Evolutionary conservation across 345 rosid genomes (phyloP), one percentile per base, ranked within the genome.

Genomic region (Salix arbutifolia): DNA sequence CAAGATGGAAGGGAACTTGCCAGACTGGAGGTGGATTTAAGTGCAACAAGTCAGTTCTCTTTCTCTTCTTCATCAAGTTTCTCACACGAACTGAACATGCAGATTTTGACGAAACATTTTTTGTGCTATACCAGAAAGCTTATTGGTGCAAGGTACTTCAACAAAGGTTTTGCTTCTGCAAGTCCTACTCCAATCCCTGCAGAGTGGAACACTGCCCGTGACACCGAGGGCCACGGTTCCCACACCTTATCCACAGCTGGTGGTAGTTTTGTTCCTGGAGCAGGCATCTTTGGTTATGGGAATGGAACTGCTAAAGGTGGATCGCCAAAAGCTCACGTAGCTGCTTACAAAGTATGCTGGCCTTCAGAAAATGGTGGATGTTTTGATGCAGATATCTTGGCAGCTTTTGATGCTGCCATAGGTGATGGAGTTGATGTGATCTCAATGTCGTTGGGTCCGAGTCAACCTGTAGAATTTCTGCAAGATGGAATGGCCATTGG

Each of bases 1-100:
- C 84, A 19, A 81, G 26, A 33, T 81, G 84, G 84, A 77, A 77
- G 38, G 84, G 84, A 44, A 1, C 5, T 0, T 77, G 84, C 8
- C 19, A 65, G n/a, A 61, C 50, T 52, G 40, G 64, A 4, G 26
- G 11, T 12, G 72, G 72, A n/a, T 44, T 81, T 30, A 56, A 35
- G 25, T 81, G 84, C 74, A 81, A 81, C 67, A 67, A 44, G 77
- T 78, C 12, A 7, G 33, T 65, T 19, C 19, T 23, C 21, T 28
- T 26, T 71, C 8, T 8, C 23, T 40, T 16, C 3, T 74, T 44
- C 25, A 21, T 62, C 31, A 37, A 38, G 42, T 46, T 66, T 40
- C 13, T 21, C 17, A 12, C 46, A 37, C 13, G 6, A 8, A 48
- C 48, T n/a, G 50, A 14, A 46, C 13, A 4, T 46, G 18, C 13